phyloP scores from a whole-genome alignment of 306 rosid species.

The Fragaria ananassa region DNA sequence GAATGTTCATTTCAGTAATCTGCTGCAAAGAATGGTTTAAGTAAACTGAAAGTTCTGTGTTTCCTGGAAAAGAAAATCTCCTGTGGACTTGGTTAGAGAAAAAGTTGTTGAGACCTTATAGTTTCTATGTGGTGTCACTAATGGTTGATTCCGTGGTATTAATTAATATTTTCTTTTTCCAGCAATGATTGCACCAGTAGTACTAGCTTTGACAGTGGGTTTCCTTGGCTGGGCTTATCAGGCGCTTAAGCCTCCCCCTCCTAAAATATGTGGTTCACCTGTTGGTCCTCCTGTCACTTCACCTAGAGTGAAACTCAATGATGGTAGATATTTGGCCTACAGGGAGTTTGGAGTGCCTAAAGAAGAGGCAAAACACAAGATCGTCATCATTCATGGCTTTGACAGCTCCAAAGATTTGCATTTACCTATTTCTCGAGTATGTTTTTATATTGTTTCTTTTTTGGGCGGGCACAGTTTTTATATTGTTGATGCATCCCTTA shows the following conservation, averaged over 20 bases:
- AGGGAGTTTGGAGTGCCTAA: slow-evolving; percentile 61
- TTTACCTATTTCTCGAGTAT: slow-evolving; percentile 58
- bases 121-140: background rate
- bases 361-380: slow-evolving; percentile 62
- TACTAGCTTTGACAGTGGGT: slow-evolving; percentile 50
- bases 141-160: background rate
- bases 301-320: slow-evolving; percentile 59
- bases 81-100: background rate
- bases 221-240: slow-evolving; percentile 50
- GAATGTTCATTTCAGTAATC: background rate
- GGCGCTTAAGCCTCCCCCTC: slow-evolving; percentile 58
- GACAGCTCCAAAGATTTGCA: slow-evolving; percentile 45
- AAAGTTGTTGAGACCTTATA: background rate
- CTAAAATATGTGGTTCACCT: slow-evolving; percentile 57
- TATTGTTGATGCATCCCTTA: background rate
- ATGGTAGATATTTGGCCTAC: slow-evolving; percentile 82
- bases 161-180: background rate
- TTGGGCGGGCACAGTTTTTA: background rate
- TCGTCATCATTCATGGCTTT: slow-evolving; percentile 64
- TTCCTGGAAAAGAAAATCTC: background rate
- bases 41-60: background rate
- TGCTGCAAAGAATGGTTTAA: background rate
- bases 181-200: slow-evolving; percentile 57
- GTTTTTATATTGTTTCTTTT: background rate
- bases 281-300: slow-evolving; percentile 65